Evolutionary conservation across 805 yeast species (phyloP).

Genomic region (Candida palmyrensis): DNA sequence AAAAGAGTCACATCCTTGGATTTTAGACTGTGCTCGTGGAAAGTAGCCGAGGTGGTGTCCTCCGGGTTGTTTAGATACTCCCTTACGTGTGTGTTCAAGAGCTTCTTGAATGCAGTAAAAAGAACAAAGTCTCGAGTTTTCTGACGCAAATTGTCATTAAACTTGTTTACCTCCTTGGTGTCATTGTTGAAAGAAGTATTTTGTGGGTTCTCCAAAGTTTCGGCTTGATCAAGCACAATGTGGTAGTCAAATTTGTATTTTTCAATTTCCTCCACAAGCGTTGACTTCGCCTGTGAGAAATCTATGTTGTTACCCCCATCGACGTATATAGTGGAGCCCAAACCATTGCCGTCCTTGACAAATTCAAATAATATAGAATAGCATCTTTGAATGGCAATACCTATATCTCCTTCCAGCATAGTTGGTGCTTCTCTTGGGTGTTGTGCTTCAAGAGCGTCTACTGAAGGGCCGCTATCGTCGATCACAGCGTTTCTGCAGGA

Average conservation of each 20-base stretch:
- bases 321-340: too few species aligned
- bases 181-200: too few species aligned
- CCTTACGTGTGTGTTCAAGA: constrained; percentile 7
- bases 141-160: constrained; percentile 18
- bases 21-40: constrained; percentile 5
- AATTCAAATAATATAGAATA: too few species aligned
- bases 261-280: not conserved
- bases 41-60: not conserved
- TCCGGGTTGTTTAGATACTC: constrained; percentile 4
- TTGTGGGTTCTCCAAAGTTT: not conserved
- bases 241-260: constrained; percentile 1
- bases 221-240: not conserved
- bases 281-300: too few species aligned
- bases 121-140: constrained; percentile 17
- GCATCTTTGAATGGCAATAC: too few species aligned
- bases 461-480: too few species aligned
- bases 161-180: constrained; percentile 14
- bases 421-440: too few species aligned
- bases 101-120: constrained; percentile 16
- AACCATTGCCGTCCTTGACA: too few species aligned
- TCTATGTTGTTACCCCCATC: too few species aligned
- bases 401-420: too few species aligned
- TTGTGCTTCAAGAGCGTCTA: too few species aligned
- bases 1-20: constrained; percentile 7
- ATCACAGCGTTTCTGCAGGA: too few species aligned